Conservation (phyloP, 352 stramenopile genomes). For the Elongisporangium anandrum region DNA sequence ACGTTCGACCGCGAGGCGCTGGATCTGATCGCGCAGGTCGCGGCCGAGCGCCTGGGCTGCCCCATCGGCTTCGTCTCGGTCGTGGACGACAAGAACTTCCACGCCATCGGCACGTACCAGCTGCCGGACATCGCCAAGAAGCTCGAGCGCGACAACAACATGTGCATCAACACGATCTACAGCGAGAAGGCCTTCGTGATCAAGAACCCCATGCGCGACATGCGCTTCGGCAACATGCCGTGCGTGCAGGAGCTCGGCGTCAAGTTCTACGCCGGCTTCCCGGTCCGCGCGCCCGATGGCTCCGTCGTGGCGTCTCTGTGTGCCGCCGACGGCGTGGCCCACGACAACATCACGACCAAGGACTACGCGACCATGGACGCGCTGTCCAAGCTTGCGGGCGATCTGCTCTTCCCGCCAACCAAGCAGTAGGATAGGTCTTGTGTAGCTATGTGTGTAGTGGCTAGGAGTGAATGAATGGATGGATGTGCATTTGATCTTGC, state of each 20-base stretch:
- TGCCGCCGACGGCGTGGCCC: slow-evolving; percentile 28
- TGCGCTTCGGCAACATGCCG: slow-evolving; percentile 54
- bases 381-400: slow-evolving; percentile 42
- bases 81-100: slow-evolving; percentile 44
- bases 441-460: neutral
- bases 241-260: slow-evolving; percentile 37
- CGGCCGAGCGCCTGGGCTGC: slow-evolving; percentile 44
- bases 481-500: neutral
- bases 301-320: slow-evolving; percentile 46
- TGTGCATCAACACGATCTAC: slow-evolving; percentile 57
- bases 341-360: slow-evolving; percentile 60
- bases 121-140: slow-evolving; percentile 21
- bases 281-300: slow-evolving; percentile 36
- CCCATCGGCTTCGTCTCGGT: slow-evolving; percentile 60
- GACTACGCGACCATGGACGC: slow-evolving; percentile 75
- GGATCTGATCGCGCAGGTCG: slow-evolving; percentile 50
- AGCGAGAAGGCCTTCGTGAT: slow-evolving; percentile 54
- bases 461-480: neutral
- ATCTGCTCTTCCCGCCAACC: slow-evolving; percentile 18
- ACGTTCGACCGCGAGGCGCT: slow-evolving; percentile 45
- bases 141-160: slow-evolving; percentile 42
- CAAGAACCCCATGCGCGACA: slow-evolving; percentile 59
- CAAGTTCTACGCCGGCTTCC: slow-evolving; percentile 68
- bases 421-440: neutral
- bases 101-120: slow-evolving; percentile 41